Evolutionary conservation across 1,284 basidiomycete genomes (phyloP), one percentile per base, ranked within the genome.

Genomic region (Amylostereum chailletii): DNA sequence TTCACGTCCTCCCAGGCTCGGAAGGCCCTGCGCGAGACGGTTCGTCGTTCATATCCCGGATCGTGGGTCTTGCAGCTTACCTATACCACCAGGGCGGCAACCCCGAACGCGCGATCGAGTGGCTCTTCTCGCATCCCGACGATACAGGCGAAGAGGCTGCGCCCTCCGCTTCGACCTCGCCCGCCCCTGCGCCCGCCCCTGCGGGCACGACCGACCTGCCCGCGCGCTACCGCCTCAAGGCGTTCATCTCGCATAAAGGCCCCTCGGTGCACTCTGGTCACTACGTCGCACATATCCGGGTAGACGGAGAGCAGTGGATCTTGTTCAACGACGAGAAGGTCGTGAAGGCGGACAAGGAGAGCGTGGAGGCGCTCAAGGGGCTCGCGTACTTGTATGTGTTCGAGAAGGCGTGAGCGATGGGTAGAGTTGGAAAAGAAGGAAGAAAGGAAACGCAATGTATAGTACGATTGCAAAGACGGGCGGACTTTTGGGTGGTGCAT

Each of bases 311-410:
- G 33, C 72, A 66, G 5, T 94, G 93, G 90, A 83, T 94, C 50
- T 65, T 96, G 57, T 94, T 92, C 70, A 96, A 97, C 59, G 93
- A 97, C 65, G 93, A 97, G 70, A 97, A 96, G 71, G 93, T 96
- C 4, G 91, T 94, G 3, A 81, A 77, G 59, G 90, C 91, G 2
- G 88, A 92, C 58, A 74, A 70, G 56, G 79, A 87, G 65, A 87
- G 85, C 61, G 83, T 89, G 34, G 69, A 62, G 8, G 76, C 79
- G 51, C 69, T 95, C 70, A 86, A 88, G 68, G 75, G 76, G 62
- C 64, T 91, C 57, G 93, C 91, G 39, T 94, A 96, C 72, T 66
- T 96, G 69, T 95, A 94, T 64, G 71, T 95, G 10, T 95, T 90
- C 62, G 88, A 93, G 71, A 74, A 76, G 63, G 65, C 70, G 46